phyloP scores from a whole-genome alignment of 345 rosid genomes.

The Euphorbia peplus region DNA sequence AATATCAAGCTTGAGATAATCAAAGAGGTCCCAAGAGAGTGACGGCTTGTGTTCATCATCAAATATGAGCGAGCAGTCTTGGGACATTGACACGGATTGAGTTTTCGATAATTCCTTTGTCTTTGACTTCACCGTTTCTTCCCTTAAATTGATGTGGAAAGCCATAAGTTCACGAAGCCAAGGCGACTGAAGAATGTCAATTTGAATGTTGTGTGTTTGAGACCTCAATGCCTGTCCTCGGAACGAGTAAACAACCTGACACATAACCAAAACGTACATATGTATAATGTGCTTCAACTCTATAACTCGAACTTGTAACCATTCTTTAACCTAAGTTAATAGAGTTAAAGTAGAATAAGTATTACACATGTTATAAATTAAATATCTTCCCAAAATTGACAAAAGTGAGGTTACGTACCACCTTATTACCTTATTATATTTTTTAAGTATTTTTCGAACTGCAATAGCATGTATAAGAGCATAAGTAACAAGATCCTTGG shows the following conservation, averaged over 20 bases:
- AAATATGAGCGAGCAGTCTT: conserved; percentile 55
- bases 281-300: no score
- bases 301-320: no score
- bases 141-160: conserved; percentile 78
- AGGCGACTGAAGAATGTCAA: conserved; percentile 91
- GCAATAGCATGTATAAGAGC: conserved; percentile 84
- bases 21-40: conserved; percentile 72
- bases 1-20: conserved; percentile 72
- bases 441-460: conserved; percentile 84
- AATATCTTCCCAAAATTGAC: no score
- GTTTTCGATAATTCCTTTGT: no score
- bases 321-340: no score
- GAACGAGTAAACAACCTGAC: conserved; percentile 82
- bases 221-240: conserved; percentile 95
- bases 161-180: conserved; percentile 96
- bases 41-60: conserved; percentile 71
- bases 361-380: no score
- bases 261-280: conserved; percentile 16
- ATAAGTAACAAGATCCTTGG: conserved; percentile 75
- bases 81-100: no score
- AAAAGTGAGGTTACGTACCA: no score
- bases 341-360: no score
- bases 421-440: conserved; percentile 88
- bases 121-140: conserved; percentile 39
- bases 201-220: conserved; percentile 71